Percentiles rank a stretch among this genome's conserved stretches.
Evolutionary conservation across 1,284 basidiomycete species (phyloP).

Genomic region (Melanopsichium pennsylvanicum): DNA sequence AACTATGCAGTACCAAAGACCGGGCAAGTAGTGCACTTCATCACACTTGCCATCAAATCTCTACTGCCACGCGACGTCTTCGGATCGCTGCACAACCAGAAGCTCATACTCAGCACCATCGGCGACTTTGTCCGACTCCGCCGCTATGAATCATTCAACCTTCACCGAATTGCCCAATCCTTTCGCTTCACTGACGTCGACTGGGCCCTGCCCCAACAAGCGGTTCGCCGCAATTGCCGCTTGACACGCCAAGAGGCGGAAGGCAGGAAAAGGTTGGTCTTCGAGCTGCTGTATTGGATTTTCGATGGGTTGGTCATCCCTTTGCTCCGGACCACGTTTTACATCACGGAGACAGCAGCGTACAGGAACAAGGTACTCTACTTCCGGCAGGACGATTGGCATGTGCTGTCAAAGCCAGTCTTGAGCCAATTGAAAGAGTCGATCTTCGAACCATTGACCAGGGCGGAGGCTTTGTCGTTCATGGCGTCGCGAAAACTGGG

Average conservation of each 20-base stretch:
- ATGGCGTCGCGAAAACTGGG: constrained; percentile 69
- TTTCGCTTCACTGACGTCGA: constrained; percentile 79
- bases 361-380: constrained; percentile 88
- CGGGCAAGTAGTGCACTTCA: constrained; percentile 70
- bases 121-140: constrained; percentile 77
- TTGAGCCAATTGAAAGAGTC: constrained; percentile 75
- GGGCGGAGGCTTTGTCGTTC: constrained; percentile 62
- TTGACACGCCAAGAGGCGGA: constrained; percentile 74
- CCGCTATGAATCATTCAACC: constrained; percentile 79
- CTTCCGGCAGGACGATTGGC: constrained; percentile 95
- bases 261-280: constrained; percentile 78
- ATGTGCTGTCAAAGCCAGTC: constrained; percentile 78
- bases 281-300: constrained; percentile 90
- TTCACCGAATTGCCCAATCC: constrained; percentile 83
- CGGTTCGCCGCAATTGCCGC: constrained; percentile 20
- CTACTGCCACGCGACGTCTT: constrained; percentile 81
- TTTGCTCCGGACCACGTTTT: constrained; percentile 88
- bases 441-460: constrained; percentile 46
- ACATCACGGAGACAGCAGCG: constrained; percentile 88
- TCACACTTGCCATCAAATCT: constrained; percentile 71
- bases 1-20: constrained; percentile 75
- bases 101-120: constrained; percentile 73
- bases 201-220: constrained; percentile 74
- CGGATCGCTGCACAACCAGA: constrained; percentile 78
- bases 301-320: constrained; percentile 85